These are phyloP conservation scores for Coemansia sp. DNA, from an alignment of 192 early-diverging fungal species.

Conservation along the genomic window DNA sequence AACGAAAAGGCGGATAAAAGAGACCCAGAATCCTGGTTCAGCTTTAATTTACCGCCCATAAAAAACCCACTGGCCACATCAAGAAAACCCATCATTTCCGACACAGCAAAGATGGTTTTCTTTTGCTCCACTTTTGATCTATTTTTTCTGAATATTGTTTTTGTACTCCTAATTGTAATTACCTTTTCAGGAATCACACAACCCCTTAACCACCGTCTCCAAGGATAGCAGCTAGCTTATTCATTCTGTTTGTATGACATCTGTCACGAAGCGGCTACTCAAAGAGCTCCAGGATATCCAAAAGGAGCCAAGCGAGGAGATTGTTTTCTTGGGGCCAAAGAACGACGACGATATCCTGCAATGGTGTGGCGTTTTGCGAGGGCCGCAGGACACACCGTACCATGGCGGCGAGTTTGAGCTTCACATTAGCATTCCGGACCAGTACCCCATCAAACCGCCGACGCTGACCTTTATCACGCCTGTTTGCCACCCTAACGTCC, in stretches of 20 bases:
- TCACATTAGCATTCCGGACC: slow-evolving; percentile 67
- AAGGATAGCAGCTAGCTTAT: not conserved
- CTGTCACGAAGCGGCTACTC: slow-evolving; percentile 56
- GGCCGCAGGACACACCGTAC: slow-evolving; percentile 52
- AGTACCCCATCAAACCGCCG: slow-evolving; percentile 75
- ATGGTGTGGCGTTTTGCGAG: slow-evolving; percentile 54
- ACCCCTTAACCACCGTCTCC: not conserved
- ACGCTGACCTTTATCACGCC: slow-evolving; percentile 74
- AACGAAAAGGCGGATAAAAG: too few relatives aligned
- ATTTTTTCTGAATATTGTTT: not conserved
- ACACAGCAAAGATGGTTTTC: too few relatives aligned
- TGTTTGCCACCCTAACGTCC: slow-evolving; percentile 95
- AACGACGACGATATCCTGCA: slow-evolving; percentile 47
- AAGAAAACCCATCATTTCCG: too few relatives aligned
- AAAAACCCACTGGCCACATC: too few relatives aligned
- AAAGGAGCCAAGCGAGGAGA: slow-evolving; percentile 22
- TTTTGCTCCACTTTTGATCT: not conserved
- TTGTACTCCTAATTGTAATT: not conserved
- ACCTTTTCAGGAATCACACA: not conserved
- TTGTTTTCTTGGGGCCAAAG: slow-evolving; percentile 34
- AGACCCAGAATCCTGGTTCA: too few relatives aligned
- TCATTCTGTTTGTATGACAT: slow-evolving; percentile 19
- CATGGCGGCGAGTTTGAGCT: slow-evolving; percentile 82
- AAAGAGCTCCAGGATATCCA: slow-evolving; percentile 59
- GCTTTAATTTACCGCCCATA: too few relatives aligned